Conservation (phyloP, 352 stramenopile genomes). For the Pythium phragmitis region DNA sequence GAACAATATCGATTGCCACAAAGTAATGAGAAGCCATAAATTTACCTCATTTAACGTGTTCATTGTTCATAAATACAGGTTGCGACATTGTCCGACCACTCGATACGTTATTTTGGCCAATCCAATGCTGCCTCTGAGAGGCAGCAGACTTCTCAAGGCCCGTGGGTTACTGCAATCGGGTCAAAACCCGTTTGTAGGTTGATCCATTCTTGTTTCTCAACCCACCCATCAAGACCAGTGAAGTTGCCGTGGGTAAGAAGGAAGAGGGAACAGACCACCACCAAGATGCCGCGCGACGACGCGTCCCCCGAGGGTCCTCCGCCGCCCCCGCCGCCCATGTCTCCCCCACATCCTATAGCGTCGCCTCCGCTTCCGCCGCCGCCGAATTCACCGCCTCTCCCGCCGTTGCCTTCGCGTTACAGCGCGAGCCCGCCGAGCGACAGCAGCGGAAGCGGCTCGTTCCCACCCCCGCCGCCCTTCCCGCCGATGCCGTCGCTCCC, state of each 20-base stretch:
- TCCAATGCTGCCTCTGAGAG: neutral
- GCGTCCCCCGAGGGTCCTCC: slow-evolving; percentile 21
- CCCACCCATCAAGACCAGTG: slow-evolving; percentile 14
- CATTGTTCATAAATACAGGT: neutral
- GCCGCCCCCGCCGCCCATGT: slow-evolving; percentile 29
- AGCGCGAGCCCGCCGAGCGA: slow-evolving; percentile 24
- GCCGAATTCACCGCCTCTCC: slow-evolving; percentile 18
- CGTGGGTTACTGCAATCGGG: neutral
- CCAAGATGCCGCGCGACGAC: slow-evolving; percentile 20
- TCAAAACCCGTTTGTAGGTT: neutral
- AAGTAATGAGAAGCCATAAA: no score
- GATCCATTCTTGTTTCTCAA: neutral
- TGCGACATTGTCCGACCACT: slow-evolving; percentile 14
- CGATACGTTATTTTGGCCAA: neutral
- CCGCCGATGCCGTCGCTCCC: slow-evolving; percentile 26
- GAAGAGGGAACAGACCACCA: neutral
- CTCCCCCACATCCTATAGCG: slow-evolving; percentile 19
- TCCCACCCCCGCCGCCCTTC: slow-evolving; percentile 27
- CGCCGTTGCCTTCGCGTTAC: slow-evolving; percentile 10
- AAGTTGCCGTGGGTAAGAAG: slow-evolving; percentile 8
- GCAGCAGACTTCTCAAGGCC: neutral
- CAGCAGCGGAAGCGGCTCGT: slow-evolving; percentile 2
- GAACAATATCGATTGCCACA: neutral
- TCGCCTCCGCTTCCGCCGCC: slow-evolving; percentile 27
- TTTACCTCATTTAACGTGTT: neutral